These are phyloP conservation scores for Tylopilus sp. DNA, from an alignment of 768 basidiomycete genomes.

Conservation along the genomic window DNA sequence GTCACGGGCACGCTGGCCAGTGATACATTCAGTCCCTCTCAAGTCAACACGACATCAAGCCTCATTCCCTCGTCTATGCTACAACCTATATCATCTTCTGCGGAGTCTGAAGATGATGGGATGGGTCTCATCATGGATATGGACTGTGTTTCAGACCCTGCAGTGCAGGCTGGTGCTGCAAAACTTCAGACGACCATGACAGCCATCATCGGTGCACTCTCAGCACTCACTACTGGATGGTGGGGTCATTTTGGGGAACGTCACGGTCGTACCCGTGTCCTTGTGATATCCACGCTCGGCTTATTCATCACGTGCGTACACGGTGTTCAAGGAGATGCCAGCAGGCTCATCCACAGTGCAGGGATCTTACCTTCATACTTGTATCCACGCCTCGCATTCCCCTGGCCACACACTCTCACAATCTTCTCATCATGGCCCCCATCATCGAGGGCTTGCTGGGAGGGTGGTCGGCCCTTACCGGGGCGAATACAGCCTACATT, in stretches of 20 bases:
- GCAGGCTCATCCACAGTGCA: slow-evolving; percentile 29
- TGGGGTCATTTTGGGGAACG: slow-evolving; percentile 83
- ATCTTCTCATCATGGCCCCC: slow-evolving; percentile 73
- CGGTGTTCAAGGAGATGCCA: slow-evolving; percentile 18
- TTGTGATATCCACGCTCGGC: slow-evolving; percentile 64
- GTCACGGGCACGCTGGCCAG: not conserved
- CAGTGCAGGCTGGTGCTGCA: slow-evolving; percentile 66
- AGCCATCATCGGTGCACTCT: slow-evolving; percentile 72
- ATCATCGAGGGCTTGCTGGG: slow-evolving; percentile 78
- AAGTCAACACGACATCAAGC: slow-evolving; percentile 5
- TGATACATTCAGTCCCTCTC: slow-evolving; percentile 2
- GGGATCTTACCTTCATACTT: slow-evolving; percentile 78
- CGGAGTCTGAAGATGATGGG: slow-evolving; percentile 32
- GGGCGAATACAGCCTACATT: slow-evolving; percentile 63
- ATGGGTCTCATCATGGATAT: slow-evolving; percentile 36
- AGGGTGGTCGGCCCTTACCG: slow-evolving; percentile 66
- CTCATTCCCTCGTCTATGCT: slow-evolving; percentile 8
- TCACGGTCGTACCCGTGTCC: slow-evolving; percentile 71
- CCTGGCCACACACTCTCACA: slow-evolving; percentile 63
- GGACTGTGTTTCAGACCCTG: slow-evolving; percentile 45
- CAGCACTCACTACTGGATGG: slow-evolving; percentile 79
- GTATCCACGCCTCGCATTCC: slow-evolving; percentile 63
- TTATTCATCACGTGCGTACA: slow-evolving; percentile 66
- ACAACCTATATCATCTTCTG: not conserved
- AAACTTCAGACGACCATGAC: slow-evolving; percentile 75